These are phyloP conservation scores for Skeletonema potamos DNA, from an alignment of 108 stramenopile genomes.

Conservation along the genomic window DNA sequence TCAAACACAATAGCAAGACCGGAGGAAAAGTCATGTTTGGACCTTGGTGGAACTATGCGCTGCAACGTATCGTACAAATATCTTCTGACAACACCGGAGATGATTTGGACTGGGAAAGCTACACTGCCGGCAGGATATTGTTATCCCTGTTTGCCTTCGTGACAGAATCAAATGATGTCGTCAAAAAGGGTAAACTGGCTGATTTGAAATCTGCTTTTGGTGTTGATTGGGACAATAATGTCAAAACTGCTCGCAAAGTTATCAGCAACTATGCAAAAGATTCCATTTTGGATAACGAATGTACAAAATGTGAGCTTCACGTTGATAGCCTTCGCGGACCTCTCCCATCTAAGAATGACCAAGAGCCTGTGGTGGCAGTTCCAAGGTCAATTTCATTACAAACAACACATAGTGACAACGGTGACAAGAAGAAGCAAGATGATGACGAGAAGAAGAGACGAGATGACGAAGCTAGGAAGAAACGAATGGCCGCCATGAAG, in stretches of 20 bases:
- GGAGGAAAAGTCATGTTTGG: constrained; percentile 26
- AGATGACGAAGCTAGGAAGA: neutral
- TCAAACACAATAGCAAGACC: constrained; percentile 9
- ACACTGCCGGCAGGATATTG: constrained; percentile 19
- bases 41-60: constrained; percentile 33
- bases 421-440: neutral
- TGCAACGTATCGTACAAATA: constrained; percentile 11
- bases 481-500: constrained; percentile 1
- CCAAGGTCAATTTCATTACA: neutral
- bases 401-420: neutral
- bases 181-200: constrained; percentile 10
- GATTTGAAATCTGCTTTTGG: constrained; percentile 7
- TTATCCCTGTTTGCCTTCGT: constrained; percentile 21
- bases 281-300: constrained; percentile 13
- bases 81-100: neutral
- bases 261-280: constrained; percentile 6
- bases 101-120: constrained; percentile 5
- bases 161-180: constrained; percentile 9
- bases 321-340: constrained; percentile 9
- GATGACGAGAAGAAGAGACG: neutral
- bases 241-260: constrained; percentile 10
- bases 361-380: neutral
- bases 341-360: neutral
- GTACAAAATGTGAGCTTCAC: constrained; percentile 6
- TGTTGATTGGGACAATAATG: constrained; percentile 18